A percentile compares a stretch with the other conserved stretches of the same genome.
Evolutionary conservation across 1,139 yeast genomes (phyloP).

Genomic region (Geotrichum phurueaensis): DNA sequence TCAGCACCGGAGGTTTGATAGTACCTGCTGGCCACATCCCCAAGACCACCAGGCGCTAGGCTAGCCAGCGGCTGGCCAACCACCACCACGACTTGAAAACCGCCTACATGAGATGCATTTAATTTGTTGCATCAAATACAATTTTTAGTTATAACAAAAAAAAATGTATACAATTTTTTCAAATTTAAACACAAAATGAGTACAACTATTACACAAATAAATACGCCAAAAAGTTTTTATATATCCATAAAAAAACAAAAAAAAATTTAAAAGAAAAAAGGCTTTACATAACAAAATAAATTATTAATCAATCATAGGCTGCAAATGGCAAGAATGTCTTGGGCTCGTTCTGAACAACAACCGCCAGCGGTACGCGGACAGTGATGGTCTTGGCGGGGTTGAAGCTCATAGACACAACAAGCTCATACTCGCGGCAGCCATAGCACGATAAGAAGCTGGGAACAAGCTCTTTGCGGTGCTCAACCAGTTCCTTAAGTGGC

Average conservation of each 20-base stretch:
- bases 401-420: conserved; percentile 4
- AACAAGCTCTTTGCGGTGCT: neutral
- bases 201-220: no score
- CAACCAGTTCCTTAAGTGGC: neutral
- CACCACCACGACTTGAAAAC: no score
- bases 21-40: no score
- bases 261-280: neutral
- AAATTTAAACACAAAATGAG: no score
- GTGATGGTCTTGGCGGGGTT: conserved; percentile 1
- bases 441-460: conserved; percentile 7
- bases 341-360: neutral
- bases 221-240: neutral
- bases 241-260: neutral
- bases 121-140: no score
- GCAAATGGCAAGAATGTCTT: neutral
- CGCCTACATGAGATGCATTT: no score
- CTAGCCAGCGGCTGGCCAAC: no score
- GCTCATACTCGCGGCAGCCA: conserved; percentile 11
- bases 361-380: conserved; percentile 8
- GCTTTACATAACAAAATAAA: neutral
- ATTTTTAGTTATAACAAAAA: no score
- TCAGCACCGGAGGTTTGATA: no score
- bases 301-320: neutral
- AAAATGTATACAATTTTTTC: no score
- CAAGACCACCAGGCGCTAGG: no score